Evolutionary conservation across 2,329 filamentous ascomycete species (phyloP), one percentile per base, ranked within the genome.

Genomic region (Pseudogymnoascus sp.): DNA sequence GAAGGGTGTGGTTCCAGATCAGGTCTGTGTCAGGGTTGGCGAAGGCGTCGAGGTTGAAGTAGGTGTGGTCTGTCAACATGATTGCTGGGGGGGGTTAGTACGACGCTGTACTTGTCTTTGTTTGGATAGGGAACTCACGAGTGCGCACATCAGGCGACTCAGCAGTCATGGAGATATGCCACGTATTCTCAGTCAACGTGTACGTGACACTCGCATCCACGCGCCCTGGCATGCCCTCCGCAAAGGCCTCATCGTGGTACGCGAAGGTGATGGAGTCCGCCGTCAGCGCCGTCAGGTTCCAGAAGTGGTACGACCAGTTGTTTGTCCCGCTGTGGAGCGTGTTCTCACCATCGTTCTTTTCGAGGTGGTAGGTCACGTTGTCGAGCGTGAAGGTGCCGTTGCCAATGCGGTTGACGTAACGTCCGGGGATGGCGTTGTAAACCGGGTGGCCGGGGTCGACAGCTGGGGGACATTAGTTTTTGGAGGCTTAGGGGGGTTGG

Each of bases 1-100:
- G 75, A n/a, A 88, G 77, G 6, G 81, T 86, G 75, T 88, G 82
- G 73, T 87, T 84, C 72, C 84, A 81, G 65, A 86, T 78, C 42
- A 79, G 78, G 38, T 79, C 73, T 3, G 82, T 82, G 31, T 78
- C 75, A 1, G 83, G 80, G 71, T 87, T 82, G 67, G 79, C 80
- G 74, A 83, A 88, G 13, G 82, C 85, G 68, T 88, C 85, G 23
- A 88, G 78, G 74, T 88, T 88, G 82, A 86, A 88, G 78, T 88
- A 88, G 59, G 83, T 84, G 74, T 88, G 86, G 46, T 85, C 84
- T 33, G 82, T 85, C 44, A 88, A 77, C 82, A 88, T 86, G 71
- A 88, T 80, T 1, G 85, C 76, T 77, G 44, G 19, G 33, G 26
- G 17, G 7, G 13, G 23, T 62, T 10, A 62, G 19, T 15, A 26